Percentiles rank a stretch among this genome's conserved stretches.
Conservation (phyloP, 2,329 filamentous ascomycete species). For the Aspergillus caelatus region DNA sequence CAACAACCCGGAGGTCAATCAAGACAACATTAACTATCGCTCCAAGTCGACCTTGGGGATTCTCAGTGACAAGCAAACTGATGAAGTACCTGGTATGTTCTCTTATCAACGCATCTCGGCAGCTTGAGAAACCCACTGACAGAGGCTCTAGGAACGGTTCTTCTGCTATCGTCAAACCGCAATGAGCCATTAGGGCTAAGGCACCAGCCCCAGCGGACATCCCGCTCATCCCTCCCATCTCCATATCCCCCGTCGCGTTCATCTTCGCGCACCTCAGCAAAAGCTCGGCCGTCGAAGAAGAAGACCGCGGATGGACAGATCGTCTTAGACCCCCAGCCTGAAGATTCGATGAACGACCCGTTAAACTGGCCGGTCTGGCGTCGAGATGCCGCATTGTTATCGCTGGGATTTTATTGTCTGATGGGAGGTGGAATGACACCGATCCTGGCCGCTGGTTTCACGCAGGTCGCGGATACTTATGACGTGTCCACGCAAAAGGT, state of each 20-base stretch:
- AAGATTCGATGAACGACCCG: conserved; percentile 87
- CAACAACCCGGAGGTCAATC: conserved; percentile 6
- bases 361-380: conserved; percentile 88
- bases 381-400: conserved; percentile 76
- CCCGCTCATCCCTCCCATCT: conserved; percentile 57
- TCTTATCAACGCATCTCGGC: neutral
- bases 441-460: conserved; percentile 86
- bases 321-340: conserved; percentile 87
- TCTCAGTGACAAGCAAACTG: conserved; percentile 75
- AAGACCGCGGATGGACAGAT: conserved; percentile 79
- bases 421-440: conserved; percentile 91
- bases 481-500: conserved; percentile 71
- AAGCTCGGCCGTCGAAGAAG: conserved; percentile 58
- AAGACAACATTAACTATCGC: conserved; percentile 32
- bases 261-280: conserved; percentile 36
- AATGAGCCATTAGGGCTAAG: conserved; percentile 65
- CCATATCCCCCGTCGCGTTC: conserved; percentile 44
- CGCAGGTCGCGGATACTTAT: conserved; percentile 71
- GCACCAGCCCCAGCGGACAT: conserved; percentile 64
- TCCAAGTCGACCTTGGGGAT: conserved; percentile 71
- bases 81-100: conserved; percentile 78
- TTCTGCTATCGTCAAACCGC: conserved; percentile 62
- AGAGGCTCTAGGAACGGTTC: conserved; percentile 57
- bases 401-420: conserved; percentile 89
- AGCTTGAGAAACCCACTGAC: conserved; percentile 11